Evolutionary conservation across 345 rosid genomes (phyloP), one percentile per base, ranked within the genome.

Genomic region (Combretum micranthum): DNA sequence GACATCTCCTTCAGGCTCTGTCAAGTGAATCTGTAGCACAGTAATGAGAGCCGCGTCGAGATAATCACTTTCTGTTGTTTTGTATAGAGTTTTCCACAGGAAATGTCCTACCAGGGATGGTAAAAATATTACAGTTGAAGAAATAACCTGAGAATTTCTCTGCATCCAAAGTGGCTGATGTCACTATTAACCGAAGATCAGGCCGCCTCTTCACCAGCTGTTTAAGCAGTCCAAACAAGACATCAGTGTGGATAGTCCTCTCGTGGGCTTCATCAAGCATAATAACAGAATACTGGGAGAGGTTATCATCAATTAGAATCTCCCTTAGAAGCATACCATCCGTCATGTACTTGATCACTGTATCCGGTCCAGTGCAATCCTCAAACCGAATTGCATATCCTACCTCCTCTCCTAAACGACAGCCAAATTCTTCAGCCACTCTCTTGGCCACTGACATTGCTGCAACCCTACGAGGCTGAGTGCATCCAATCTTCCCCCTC

Each of bases 371-470:
- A 37, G 96, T 81, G 60, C 90, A 85, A 76, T 85, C 93, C 67
- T 88, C 86, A 52, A 88, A 85, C 47, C 92, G 77, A 67, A 88
- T 81, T 0, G 92, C 89, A 74, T 88, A 88, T 44, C 96, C 96
- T 46, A 88, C 92, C 60, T 88, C 96, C 63, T 88, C 90, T 43
- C 92, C 90, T 51, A 88, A 72, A 20, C 83, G 86, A 64, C 96
- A 85, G 26, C 96, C 96, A 76, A 88, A 81, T 78, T 88, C 96
- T 71, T 85, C 90, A 64, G 96, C 93, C 42, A 85, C 93, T 69
- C 94, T 81, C 83, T 85, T 83, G 14, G 92, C 96, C 18, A 88
- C 96, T 62, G 93, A 88, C 82, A 76, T 81, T 12, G 90, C 96
- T 20, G 96, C 96, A 50, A 85, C 93, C 63, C 93, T 77, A 50